These are phyloP conservation scores for Blastobotrys aristatus DNA, from an alignment of 1,139 yeast species.

Conservation along the genomic window DNA sequence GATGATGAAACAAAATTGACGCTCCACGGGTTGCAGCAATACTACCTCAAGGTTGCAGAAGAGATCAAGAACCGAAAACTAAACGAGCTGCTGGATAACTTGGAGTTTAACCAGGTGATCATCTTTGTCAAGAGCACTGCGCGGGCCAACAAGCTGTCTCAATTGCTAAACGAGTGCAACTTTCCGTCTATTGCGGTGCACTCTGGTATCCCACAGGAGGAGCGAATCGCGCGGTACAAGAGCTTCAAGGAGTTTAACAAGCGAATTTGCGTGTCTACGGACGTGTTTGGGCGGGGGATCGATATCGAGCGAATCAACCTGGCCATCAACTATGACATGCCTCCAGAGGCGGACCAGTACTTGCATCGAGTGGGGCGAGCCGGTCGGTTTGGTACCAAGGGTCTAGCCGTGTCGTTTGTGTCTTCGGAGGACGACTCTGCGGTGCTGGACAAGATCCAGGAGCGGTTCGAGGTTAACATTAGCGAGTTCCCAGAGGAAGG, in stretches of 20 bases:
- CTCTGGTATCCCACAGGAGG: conserved; percentile 94
- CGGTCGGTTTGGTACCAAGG: conserved; percentile 99
- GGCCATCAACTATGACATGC: conserved; percentile 89
- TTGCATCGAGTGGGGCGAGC: conserved; percentile 99
- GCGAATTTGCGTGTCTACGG: conserved; percentile 97
- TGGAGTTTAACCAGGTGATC: conserved; percentile 97
- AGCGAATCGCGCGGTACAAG: conserved; percentile 95
- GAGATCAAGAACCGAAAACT: conserved; percentile 90
- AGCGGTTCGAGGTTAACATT: conserved; percentile 93
- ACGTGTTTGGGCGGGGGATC: conserved; percentile 98
- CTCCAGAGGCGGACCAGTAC: conserved; percentile 91
- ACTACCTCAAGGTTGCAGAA: conserved; percentile 83
- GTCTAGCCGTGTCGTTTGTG: conserved; percentile 90
- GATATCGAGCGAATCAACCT: conserved; percentile 98
- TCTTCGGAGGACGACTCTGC: conserved; percentile 83
- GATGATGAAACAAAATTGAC: conserved; percentile 98
- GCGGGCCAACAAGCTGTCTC: conserved; percentile 90
- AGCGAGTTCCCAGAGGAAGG: conserved; percentile 97
- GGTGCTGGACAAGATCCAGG: conserved; percentile 89
- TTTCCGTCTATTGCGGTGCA: conserved; percentile 98
- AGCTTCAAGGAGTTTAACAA: conserved; percentile 96
- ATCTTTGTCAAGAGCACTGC: conserved; percentile 89
- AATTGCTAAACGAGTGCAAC: conserved; percentile 83
- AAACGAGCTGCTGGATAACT: conserved; percentile 85
- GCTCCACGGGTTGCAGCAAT: conserved; percentile 96